phyloP scores from a whole-genome alignment of 768 basidiomycete species.

The Hygrocybe coccinea region DNA sequence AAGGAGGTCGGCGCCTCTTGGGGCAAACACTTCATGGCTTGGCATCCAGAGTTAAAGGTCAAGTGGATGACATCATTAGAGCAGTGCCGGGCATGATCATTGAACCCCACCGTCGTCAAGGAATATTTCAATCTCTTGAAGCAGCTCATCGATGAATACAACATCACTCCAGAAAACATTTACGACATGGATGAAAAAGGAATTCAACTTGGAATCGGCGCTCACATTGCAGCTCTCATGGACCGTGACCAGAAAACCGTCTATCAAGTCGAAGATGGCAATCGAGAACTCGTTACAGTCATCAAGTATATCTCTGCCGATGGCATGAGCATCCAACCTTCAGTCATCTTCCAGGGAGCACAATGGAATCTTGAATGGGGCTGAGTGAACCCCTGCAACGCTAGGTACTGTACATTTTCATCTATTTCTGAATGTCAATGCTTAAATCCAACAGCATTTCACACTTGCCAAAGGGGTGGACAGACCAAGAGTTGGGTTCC shows the following conservation, averaged over 20 bases:
- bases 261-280: conserved; percentile 24
- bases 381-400: conserved; percentile 14
- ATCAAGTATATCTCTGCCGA: conserved; percentile 38
- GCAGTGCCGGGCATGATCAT: conserved; percentile 20
- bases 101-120: conserved; percentile 29
- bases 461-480: conserved; percentile 26
- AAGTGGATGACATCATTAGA: conserved; percentile 12
- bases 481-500: conserved; percentile 20
- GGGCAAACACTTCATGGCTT: background rate
- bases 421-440: background rate
- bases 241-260: conserved; percentile 12
- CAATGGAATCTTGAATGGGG: conserved; percentile 12
- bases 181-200: conserved; percentile 35
- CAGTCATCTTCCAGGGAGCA: conserved; percentile 8
- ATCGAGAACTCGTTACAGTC: conserved; percentile 39
- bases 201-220: conserved; percentile 22
- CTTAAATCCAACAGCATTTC: conserved; percentile 9
- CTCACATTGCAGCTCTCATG: conserved; percentile 16
- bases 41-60: conserved; percentile 20
- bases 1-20: conserved; percentile 8
- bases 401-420: conserved; percentile 9
- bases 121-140: conserved; percentile 24
- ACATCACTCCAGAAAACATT: conserved; percentile 25
- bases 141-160: conserved; percentile 17
- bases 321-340: conserved; percentile 19